Base-by-base conservation (phyloP, 495 filamentous ascomycete genomes). In the Glonium stellatum region DNA sequence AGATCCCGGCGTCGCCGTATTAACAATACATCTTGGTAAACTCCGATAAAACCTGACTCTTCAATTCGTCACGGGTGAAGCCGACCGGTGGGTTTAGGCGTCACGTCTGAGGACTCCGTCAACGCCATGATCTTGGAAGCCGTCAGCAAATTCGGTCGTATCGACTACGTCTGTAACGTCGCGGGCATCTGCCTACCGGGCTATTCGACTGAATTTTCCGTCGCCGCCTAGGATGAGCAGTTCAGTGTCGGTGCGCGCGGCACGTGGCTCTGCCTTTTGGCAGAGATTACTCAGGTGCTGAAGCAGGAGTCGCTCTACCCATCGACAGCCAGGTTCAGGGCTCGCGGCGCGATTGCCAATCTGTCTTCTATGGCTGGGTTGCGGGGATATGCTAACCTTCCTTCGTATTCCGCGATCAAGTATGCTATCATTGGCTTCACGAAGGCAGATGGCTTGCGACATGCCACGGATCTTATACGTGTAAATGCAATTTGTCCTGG, bases 271-370 rank as follows among this genome's bases (percentile, higher is more conserved):
- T 50, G 47, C 47, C 11, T 21, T 2, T 19, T 19, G 47, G 47
- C 47, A 23, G 47, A 21, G 4, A 50, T 50, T 22, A 18, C n/a
- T 15, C 47, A 50, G 21, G 23, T 50, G 47, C 23, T 50, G 47
- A 50, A 50, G 47, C 47, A 50, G n/a, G 47, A 50, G n/a, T 21
- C 47, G n/a, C 23, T 50, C 4, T n/a, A n/a, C n/a, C n/a, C n/a
- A n/a, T n/a, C n/a, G n/a, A n/a, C n/a, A n/a, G n/a, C n/a, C n/a
- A n/a, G n/a, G n/a, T n/a, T n/a, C n/a, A n/a, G n/a, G 47, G 47
- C 47, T 21, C 1, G 47, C 12, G 47, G 47, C 22, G 47, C 47
- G 4, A 50, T 50, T 2, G 47, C 23, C n/a, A 50, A 50, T 23
- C n/a, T 50, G 11, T 18, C 47, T 18, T 50, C 47, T 3, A 15